phyloP scores from a whole-genome alignment of 495 filamentous ascomycete genomes.

The Neurospora sp. region DNA sequence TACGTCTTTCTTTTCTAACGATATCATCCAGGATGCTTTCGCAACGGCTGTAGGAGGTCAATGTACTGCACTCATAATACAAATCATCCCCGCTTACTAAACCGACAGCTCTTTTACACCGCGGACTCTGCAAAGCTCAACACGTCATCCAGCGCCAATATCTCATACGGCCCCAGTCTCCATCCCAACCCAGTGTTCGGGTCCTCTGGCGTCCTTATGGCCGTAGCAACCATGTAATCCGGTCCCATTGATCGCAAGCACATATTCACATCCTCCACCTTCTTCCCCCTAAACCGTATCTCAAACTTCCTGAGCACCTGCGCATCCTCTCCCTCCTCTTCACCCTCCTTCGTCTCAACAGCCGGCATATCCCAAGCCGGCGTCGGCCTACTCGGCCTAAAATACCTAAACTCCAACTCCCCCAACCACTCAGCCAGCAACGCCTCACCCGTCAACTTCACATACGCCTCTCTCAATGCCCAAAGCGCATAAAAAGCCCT shows the following conservation, averaged over 20 bases:
- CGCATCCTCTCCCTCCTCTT: constrained; percentile 10
- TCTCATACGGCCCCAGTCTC: constrained; percentile 27
- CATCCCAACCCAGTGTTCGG: constrained; percentile 27
- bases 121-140: constrained; percentile 26
- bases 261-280: constrained; percentile 35
- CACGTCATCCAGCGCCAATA: constrained; percentile 29
- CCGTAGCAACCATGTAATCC: constrained; percentile 39
- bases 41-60: no score
- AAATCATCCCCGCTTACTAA: neutral
- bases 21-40: no score
- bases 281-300: constrained; percentile 26
- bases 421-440: constrained; percentile 69
- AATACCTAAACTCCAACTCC: constrained; percentile 36
- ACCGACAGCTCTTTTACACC: neutral
- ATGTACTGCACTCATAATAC: no score
- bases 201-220: constrained; percentile 28
- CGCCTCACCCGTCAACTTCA: constrained; percentile 89
- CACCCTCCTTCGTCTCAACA: neutral
- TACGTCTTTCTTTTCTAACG: no score
- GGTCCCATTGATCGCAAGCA: constrained; percentile 29
- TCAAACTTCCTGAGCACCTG: constrained; percentile 24
- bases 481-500: constrained; percentile 80
- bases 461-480: constrained; percentile 83
- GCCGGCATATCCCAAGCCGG: constrained; percentile 11
- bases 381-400: constrained; percentile 23